Conservation (phyloP, 192 early-diverging fungal genomes). For the Diversispora eburnea region DNA sequence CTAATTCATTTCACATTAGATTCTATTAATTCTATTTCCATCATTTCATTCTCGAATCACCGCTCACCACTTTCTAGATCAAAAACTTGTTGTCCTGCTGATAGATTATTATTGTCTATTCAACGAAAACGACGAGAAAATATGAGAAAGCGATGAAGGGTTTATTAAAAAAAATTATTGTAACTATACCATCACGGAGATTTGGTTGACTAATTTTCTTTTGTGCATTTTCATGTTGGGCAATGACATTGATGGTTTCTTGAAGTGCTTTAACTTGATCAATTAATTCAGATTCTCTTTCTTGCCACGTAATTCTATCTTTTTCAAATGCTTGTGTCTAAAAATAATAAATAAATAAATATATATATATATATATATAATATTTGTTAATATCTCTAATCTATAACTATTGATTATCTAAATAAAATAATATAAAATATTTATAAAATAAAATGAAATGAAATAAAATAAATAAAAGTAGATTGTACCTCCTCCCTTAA, state of each 20-base stretch:
- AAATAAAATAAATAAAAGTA: not conserved
- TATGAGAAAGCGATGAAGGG: not conserved
- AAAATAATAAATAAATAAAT: not conserved
- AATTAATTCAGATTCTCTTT: slow-evolving; percentile 18
- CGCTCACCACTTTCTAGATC: slow-evolving; percentile 4
- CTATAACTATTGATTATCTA: not conserved
- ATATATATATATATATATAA: too few species aligned
- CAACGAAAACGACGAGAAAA: not conserved
- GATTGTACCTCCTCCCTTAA: slow-evolving; percentile 23
- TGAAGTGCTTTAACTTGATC: slow-evolving; percentile 28
- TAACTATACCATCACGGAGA: slow-evolving; percentile 7
- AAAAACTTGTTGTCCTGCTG: slow-evolving; percentile 15
- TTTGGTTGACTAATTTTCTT: slow-evolving; percentile 5
- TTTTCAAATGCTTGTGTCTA: slow-evolving; percentile 28
- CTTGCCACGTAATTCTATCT: slow-evolving; percentile 22
- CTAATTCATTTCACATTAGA: too few species aligned
- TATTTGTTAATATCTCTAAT: too few species aligned
- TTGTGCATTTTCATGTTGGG: slow-evolving; percentile 18
- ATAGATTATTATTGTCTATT: slow-evolving; percentile 7
- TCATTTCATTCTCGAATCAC: not conserved
- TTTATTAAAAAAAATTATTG: not conserved
- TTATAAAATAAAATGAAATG: not conserved
- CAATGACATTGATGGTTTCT: slow-evolving; percentile 25
- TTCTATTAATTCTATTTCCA: too few species aligned
- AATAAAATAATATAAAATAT: not conserved